A percentile compares a stretch with the other conserved stretches of the same genome.
phyloP scores from a whole-genome alignment of 805 yeast genomes.

The Saturnispora besseyi region DNA sequence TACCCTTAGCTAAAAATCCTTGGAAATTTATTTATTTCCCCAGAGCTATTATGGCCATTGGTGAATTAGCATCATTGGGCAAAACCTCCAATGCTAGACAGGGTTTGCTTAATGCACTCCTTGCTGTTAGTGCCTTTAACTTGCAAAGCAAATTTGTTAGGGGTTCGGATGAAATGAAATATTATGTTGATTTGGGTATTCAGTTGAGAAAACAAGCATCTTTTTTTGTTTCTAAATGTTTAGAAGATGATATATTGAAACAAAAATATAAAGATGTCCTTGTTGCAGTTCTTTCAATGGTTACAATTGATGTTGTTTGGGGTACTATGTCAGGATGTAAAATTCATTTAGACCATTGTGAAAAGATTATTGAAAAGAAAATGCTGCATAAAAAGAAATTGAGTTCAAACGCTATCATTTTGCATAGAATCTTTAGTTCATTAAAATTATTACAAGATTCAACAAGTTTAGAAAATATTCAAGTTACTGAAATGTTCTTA shows the following conservation, averaged over 20 bases:
- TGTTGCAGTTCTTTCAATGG: slow-evolving; percentile 79
- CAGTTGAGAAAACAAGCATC: slow-evolving; percentile 69
- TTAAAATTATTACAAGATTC: slow-evolving; percentile 70
- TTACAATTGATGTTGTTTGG: slow-evolving; percentile 81
- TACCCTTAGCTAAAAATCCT: slow-evolving; percentile 65
- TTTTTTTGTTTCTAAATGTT: slow-evolving; percentile 51
- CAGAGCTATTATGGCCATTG: slow-evolving; percentile 70
- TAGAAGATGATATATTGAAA: slow-evolving; percentile 39
- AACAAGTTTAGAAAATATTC: slow-evolving; percentile 40
- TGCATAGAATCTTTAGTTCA: slow-evolving; percentile 73
- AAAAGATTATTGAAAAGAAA: slow-evolving; percentile 60
- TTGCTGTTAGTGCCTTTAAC: slow-evolving; percentile 78
- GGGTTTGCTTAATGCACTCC: slow-evolving; percentile 65
- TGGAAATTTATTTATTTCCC: slow-evolving; percentile 87
- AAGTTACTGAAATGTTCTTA: slow-evolving; percentile 27
- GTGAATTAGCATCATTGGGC: slow-evolving; percentile 70
- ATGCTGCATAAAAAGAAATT: slow-evolving; percentile 56
- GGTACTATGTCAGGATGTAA: slow-evolving; percentile 84
- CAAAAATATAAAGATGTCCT: slow-evolving; percentile 79
- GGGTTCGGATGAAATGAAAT: slow-evolving; percentile 59
- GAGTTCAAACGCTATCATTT: slow-evolving; percentile 64
- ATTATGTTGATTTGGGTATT: slow-evolving; percentile 63
- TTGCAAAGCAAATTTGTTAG: slow-evolving; percentile 63
- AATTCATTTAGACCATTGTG: slow-evolving; percentile 67
- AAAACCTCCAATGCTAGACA: slow-evolving; percentile 66